Conservation (phyloP, 371 early-diverging fungal genomes). For the Rhizopus stolonifer region DNA sequence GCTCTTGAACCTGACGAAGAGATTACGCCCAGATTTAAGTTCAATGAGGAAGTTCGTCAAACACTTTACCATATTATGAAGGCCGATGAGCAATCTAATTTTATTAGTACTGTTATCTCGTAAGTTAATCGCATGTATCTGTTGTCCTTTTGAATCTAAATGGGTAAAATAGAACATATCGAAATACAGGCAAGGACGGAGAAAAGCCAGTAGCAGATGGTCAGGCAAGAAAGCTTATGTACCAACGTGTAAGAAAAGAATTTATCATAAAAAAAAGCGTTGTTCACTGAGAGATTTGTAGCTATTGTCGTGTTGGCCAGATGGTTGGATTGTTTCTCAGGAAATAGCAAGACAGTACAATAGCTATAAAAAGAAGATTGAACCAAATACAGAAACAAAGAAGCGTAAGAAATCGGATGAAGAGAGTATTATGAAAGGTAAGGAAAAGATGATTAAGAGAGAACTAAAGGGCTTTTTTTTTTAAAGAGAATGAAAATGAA, state of each 20-base stretch:
- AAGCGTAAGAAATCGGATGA: background rate
- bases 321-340: conserved; percentile 54
- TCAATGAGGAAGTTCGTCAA: conserved; percentile 33
- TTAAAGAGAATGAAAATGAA: background rate
- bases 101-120: conserved; percentile 6
- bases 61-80: conserved; percentile 40
- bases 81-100: conserved; percentile 27
- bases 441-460: background rate
- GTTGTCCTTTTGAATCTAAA: too few species aligned
- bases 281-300: conserved; percentile 10
- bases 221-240: conserved; percentile 52
- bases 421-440: background rate
- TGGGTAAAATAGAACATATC: background rate
- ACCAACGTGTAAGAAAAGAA: conserved; percentile 52
- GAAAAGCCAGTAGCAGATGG: conserved; percentile 28
- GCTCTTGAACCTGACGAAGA: conserved; percentile 1
- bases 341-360: conserved; percentile 60
- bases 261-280: too few species aligned
- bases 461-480: background rate
- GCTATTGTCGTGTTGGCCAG: conserved; percentile 50
- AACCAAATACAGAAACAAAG: background rate
- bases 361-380: conserved; percentile 39
- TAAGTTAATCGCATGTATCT: too few species aligned
- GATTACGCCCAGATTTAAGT: conserved; percentile 26
- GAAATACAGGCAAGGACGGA: background rate